Evolutionary conservation across 2,329 filamentous ascomycete species (phyloP).

Genomic region (Colletotrichum viniferum): DNA sequence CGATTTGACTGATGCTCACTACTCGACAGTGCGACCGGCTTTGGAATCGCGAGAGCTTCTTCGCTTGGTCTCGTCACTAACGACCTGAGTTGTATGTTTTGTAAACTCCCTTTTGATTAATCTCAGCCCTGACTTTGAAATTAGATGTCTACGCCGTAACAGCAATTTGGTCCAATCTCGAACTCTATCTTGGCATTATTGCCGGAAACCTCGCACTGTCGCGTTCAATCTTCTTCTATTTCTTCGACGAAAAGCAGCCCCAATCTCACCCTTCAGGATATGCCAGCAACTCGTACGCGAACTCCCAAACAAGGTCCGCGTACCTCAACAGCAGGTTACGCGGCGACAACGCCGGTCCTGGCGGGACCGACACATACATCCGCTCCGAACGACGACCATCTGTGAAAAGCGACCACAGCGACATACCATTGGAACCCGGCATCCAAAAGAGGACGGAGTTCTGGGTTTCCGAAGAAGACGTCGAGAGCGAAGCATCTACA

Average conservation of each 20-base stretch:
- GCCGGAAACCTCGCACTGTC: constrained; percentile 33
- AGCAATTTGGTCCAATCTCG: constrained; percentile 42
- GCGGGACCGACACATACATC: constrained; percentile 15
- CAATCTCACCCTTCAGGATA: neutral
- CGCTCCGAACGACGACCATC: constrained; percentile 8
- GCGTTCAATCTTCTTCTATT: constrained; percentile 27
- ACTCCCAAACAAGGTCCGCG: constrained; percentile 9
- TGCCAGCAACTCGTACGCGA: neutral
- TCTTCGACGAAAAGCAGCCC: constrained; percentile 19
- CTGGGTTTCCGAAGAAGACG: constrained; percentile 22
- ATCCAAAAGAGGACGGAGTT: constrained; percentile 26
- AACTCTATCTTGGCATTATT: constrained; percentile 41
- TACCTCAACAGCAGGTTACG: constrained; percentile 20
- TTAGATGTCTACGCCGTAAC: constrained; percentile 35
- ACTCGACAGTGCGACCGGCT: constrained; percentile 26
- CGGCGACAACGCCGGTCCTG: constrained; percentile 5
- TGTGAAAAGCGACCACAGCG: constrained; percentile 24
- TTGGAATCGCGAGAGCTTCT: constrained; percentile 27
- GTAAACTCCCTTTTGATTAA: rapidly evolving
- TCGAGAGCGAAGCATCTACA: neutral
- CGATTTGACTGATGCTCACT: neutral
- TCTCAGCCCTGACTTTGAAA: neutral
- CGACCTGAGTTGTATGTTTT: constrained; percentile 29
- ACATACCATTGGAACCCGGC: constrained; percentile 21
- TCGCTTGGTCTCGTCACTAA: constrained; percentile 26